These are phyloP conservation scores for Dorcoceras hygrometricum DNA, from an alignment of 257 asterid genomes.

Conservation along the genomic window DNA sequence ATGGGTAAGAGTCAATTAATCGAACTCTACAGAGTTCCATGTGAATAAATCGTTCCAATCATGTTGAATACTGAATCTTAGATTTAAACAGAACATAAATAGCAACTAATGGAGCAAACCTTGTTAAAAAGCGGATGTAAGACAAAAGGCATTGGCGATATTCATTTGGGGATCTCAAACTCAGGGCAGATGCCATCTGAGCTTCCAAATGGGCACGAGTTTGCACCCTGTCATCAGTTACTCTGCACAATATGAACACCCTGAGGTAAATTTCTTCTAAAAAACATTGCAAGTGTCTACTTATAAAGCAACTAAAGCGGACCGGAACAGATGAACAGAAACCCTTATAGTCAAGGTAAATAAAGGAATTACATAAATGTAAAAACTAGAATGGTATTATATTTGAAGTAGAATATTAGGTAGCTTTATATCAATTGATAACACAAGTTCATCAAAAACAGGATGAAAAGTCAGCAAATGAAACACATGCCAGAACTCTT, in stretches of 20 bases:
- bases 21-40: not conserved
- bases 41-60: not conserved
- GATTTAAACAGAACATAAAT: not conserved
- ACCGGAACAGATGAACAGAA: not conserved
- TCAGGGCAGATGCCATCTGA: constrained; percentile 86
- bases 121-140: constrained; percentile 76
- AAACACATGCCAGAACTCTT: not conserved
- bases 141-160: constrained; percentile 90
- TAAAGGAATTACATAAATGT: not conserved
- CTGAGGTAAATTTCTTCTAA: constrained; percentile 21
- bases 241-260: constrained; percentile 50
- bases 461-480: not conserved
- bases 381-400: not conserved
- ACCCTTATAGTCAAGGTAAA: not conserved
- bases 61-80: constrained; percentile 2
- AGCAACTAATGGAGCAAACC: constrained; percentile 46
- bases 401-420: not conserved
- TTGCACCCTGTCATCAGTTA: constrained; percentile 87
- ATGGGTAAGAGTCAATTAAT: not conserved
- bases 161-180: constrained; percentile 79
- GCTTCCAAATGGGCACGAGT: constrained; percentile 98
- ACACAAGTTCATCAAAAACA: not conserved
- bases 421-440: not conserved
- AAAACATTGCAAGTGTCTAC: not conserved
- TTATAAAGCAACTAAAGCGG: not conserved